Conservation (phyloP, 2,329 filamentous ascomycete genomes). For the Stagonosporopsis tanaceti region DNA sequence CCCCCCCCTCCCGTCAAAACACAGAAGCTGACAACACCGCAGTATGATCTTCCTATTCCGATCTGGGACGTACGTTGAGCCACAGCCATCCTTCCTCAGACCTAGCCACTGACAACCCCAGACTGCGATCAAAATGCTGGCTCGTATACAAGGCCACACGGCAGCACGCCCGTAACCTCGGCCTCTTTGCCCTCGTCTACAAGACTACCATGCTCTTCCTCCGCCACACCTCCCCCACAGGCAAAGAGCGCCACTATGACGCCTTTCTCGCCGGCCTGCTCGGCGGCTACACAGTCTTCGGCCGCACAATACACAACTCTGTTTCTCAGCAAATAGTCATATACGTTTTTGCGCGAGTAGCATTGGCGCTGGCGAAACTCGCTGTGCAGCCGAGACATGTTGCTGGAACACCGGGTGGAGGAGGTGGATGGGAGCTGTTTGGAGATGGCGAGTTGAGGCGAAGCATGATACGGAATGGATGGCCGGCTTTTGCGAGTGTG, state of each 20-base stretch:
- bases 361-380: constrained; percentile 83
- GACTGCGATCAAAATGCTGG: constrained; percentile 75
- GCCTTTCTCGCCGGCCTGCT: constrained; percentile 85
- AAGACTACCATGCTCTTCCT: constrained; percentile 82
- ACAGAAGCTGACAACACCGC: constrained; percentile 13
- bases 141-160: constrained; percentile 86
- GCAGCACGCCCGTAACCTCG: constrained; percentile 90
- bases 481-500: constrained; percentile 89
- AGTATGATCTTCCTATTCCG: constrained; percentile 98
- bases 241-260: constrained; percentile 76
- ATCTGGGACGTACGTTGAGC: constrained; percentile 75
- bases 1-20: not conserved
- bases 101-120: constrained; percentile 35
- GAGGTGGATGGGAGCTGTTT: constrained; percentile 50
- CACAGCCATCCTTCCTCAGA: not conserved
- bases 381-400: constrained; percentile 69
- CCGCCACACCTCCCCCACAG: constrained; percentile 60
- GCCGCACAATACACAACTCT: constrained; percentile 76
- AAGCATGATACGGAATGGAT: constrained; percentile 68
- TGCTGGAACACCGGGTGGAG: constrained; percentile 46
- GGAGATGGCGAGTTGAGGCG: constrained; percentile 48
- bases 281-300: constrained; percentile 94
- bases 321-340: constrained; percentile 98
- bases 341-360: constrained; percentile 93
- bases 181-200: constrained; percentile 89